Base-by-base conservation (phyloP, 179 eudicot genomes). In the Amaranthus tricolor region DNA sequence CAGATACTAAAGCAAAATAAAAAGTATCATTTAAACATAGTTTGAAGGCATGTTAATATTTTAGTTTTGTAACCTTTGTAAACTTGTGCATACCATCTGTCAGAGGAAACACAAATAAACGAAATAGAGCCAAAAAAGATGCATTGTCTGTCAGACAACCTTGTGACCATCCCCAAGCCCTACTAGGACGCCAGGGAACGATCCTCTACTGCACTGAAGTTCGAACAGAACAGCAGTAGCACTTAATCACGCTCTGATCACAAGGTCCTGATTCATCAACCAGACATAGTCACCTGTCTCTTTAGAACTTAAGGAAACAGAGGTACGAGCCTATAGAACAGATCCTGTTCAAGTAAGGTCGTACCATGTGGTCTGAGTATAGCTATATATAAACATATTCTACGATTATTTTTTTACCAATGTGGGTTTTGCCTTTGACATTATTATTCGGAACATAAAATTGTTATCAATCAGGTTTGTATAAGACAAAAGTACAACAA, bases 211-310 rank as follows among this genome's bases (percentile, higher is more conserved):
- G 71, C 75, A 5, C 5, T 50, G 17, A 9, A 3, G 45, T 13
- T 54, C 1, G 9, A 6, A 8, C 13, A 0, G 74, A 79, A 49
- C 75, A 64, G 12, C 21, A 65, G 66, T 0, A 7, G 77, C 77
- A 14, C 69, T 76, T 76, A 82, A 79, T 82, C 85, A 76, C 80
- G 82, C 82, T 82, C 72, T 68, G 80, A 20, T 72, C 80, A 56
- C 76, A 74, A 63, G 71, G 78, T 55, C 78, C 50, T 60, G 13
- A 0, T 51, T 76, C 83, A 73, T 76, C 85, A 50, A 83, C 83
- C 79, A 79, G 74, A 69, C 76, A 14, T 76, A 13, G 62, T 80
- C 76, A 73, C 60, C 79, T 76, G 78, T 68, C 83, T 79, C 76
- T 78, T 65, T 79, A 74, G 76, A 68, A 77, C 52, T 70, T 74